These are phyloP conservation scores for Umbilicus rupestris DNA, from an alignment of 164 flowering plant species.

Conservation along the genomic window DNA sequence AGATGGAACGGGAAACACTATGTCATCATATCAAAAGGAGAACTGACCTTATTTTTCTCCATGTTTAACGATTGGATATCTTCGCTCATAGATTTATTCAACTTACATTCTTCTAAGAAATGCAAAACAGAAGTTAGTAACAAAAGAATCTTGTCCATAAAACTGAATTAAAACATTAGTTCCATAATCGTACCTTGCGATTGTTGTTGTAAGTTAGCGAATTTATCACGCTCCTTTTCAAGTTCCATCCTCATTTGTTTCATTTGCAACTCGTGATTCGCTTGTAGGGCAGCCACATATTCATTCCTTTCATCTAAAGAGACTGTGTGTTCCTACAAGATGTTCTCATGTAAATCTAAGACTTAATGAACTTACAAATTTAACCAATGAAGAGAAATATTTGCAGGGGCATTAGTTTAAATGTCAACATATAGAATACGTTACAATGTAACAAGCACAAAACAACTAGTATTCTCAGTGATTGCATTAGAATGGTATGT, in stretches of 20 bases:
- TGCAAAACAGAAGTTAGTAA: background rate
- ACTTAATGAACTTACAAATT: conserved; percentile 5
- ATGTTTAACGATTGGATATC: conserved; percentile 42
- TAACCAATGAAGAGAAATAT: background rate
- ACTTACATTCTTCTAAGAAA: conserved; percentile 52
- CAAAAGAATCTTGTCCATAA: background rate
- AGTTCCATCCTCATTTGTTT: conserved; percentile 46
- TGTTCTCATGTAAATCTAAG: conserved; percentile 35
- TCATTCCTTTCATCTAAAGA: conserved; percentile 54
- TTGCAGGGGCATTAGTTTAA: background rate
- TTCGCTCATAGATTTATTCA: conserved; percentile 41
- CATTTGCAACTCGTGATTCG: conserved; percentile 43
- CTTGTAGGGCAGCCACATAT: conserved; percentile 38
- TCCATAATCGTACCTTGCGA: conserved; percentile 41
- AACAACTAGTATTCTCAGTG: background rate
- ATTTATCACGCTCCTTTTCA: conserved; percentile 44
- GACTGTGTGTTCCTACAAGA: conserved; percentile 73
- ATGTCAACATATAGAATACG: background rate
- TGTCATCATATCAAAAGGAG: background rate
- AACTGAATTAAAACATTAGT: background rate
- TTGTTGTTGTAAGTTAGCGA: conserved; percentile 25
- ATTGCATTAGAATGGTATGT: too few species aligned
- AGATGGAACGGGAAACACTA: background rate
- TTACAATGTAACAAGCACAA: background rate
- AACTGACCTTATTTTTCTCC: conserved; percentile 57